Base-by-base conservation (phyloP, 2,329 filamentous ascomycete genomes). In the Neocatenulostroma microsporum region DNA sequence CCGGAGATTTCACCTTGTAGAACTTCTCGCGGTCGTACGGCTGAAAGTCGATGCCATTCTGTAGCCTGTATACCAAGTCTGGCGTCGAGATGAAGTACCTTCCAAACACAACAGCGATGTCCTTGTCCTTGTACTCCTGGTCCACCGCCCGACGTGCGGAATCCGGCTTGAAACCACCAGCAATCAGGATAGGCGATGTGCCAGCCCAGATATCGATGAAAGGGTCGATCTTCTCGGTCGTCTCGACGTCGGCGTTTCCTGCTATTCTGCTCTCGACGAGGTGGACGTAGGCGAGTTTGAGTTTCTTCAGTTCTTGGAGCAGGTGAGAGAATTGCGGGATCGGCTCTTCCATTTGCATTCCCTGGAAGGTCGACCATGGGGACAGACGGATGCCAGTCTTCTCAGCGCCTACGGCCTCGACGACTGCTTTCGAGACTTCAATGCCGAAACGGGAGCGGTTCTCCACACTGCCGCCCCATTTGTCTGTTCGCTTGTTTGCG, bases 341-440 rank as follows among this genome's bases (percentile, higher is more conserved):
- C 0, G 78, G 78, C 29, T 84, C 67, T 0, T 56, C 46, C 74
- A 82, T 80, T 21, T 62, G 61, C 78, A 83, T 79, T 20, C 69
- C 70, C 41, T 82, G 75, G 60, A 77, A 82, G 0, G 60, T 58
- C 33, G 68, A 73, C 61, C 70, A 82, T 0, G 79, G 80, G 3
- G 67, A 73, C 3, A 84, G 56, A 2, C 79, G 70, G 20, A 82
- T 69, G 1, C 67, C 74, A 2, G 69, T 65, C 10, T 63, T 44
- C 1, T 78, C 68, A 0, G 68, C 53, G 1, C 77, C 78, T 11
- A 75, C 57, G 0, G 72, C 68, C 0, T 62, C 57, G 0, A 61
- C 57, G 3, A 75, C 67, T 0, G 71, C 71, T 27, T 70, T 62
- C 0, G 71, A 60, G 12, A 74, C 67, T 46, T 78, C 74, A 6